These are phyloP conservation scores for Ulmus americana DNA, from an alignment of 331 rosid genomes.

Conservation along the genomic window DNA sequence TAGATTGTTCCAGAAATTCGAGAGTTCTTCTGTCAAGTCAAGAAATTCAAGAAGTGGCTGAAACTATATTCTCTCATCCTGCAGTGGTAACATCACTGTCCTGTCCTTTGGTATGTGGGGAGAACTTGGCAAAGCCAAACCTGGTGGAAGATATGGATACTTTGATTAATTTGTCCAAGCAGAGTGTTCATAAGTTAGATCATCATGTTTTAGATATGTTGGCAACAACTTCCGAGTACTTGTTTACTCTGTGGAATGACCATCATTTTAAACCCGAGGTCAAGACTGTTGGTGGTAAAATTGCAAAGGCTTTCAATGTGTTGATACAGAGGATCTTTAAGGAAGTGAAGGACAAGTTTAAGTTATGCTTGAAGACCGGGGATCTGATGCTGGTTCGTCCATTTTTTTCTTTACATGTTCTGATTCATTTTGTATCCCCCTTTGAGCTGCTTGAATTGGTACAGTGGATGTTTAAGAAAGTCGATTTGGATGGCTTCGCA, in stretches of 20 bases:
- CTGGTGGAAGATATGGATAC: constrained; percentile 28
- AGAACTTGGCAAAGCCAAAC: constrained; percentile 26
- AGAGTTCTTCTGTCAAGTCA: constrained; percentile 33
- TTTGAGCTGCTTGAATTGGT: constrained; percentile 70
- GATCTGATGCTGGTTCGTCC: constrained; percentile 41
- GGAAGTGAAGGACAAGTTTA: constrained; percentile 44
- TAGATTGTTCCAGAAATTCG: constrained; percentile 22
- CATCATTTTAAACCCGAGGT: constrained; percentile 33
- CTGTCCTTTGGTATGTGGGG: constrained; percentile 39
- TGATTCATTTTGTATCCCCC: constrained; percentile 60
- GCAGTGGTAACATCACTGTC: constrained; percentile 45
- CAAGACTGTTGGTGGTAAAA: constrained; percentile 25
- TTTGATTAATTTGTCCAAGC: constrained; percentile 32
- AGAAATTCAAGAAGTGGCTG: constrained; percentile 45
- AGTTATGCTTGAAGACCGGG: constrained; percentile 31
- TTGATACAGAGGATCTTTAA: constrained; percentile 42
- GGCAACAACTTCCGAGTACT: constrained; percentile 45
- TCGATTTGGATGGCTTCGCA: constrained; percentile 29
- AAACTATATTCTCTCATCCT: constrained; percentile 63
- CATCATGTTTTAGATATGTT: constrained; percentile 51
- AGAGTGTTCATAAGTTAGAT: constrained; percentile 38
- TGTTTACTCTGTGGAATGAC: constrained; percentile 37
- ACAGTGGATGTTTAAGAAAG: constrained; percentile 59
- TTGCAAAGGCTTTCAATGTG: constrained; percentile 42
- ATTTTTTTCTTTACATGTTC: constrained; percentile 41